Base-by-base conservation (phyloP, 208 protist species). In the Leishmania aethiopica region DNA sequence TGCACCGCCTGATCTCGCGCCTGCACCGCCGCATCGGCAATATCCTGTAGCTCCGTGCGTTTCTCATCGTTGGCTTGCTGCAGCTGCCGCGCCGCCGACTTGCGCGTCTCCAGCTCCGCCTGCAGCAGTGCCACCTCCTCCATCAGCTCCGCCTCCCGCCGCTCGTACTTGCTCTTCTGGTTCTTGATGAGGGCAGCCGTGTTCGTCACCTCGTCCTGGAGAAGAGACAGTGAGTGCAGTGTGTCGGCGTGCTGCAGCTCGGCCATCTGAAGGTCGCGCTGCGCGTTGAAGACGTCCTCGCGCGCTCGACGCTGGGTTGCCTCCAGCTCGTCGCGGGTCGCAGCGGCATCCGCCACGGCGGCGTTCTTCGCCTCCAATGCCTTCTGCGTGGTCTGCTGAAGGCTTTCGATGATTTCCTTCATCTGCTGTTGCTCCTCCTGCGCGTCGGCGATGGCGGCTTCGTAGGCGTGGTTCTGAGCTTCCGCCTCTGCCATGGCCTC, bases 401-500 rank as follows among this genome's bases (percentile, higher is more conserved):
- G 71, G 5, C 77, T 64, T 62, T 88, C 87, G 67, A 94, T 89
- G 59, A 90, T 85, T 25, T 70, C 84, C 45, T 62, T 74, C 87
- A 90, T 84, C 67, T 90, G 77, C 82, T 91, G 84, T 77, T 92
- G 93, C 81, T 94, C 90, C 69, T 89, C 84, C 77, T 89, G 81
- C 51, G 91, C 91, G 37, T 93, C 86, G 35, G 86, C 86, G 22
- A 96, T 86, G 51, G 85, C 84, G 19, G 72, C 70, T 72, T 90
- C 76, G 76, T 92, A 93, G 49, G 85, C 85, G 35, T 71, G 66
- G 55, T 67, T 86, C 86, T 96, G 93, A 51, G 79, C 79, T 78
- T 96, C 93, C 7, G 84, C 91, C 70, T 91, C 91, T 11, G 75
- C 78, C 84, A 96, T 89, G 35, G 93, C 93, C 73, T 94, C 89